phyloP scores from a whole-genome alignment of 495 filamentous ascomycete genomes.

The Tuber indicum region DNA sequence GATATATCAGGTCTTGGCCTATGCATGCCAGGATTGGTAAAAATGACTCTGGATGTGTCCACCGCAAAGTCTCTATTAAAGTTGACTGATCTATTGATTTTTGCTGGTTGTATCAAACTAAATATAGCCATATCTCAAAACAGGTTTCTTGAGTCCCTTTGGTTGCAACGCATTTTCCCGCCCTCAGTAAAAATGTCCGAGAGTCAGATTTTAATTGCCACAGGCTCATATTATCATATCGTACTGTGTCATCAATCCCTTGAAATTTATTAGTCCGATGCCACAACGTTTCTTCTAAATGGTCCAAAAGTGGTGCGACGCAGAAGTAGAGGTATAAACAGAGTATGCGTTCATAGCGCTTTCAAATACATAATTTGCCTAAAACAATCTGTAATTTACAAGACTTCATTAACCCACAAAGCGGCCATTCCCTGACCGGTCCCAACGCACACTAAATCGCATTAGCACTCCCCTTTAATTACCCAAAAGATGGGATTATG shows the following conservation, averaged over 20 bases:
- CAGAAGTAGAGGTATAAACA: not conserved
- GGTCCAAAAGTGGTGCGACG: not conserved
- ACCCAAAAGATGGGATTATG: not conserved
- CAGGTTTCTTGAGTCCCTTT: too few species aligned
- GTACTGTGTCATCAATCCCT: not conserved
- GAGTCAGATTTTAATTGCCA: too few species aligned
- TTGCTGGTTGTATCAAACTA: too few species aligned
- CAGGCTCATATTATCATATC: too few species aligned
- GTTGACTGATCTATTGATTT: too few species aligned
- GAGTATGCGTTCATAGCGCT: not conserved
- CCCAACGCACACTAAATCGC: slow-evolving; percentile 54
- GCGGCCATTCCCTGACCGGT: slow-evolving; percentile 73
- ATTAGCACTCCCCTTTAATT: not conserved
- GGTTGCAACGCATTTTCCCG: too few species aligned
- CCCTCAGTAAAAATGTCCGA: too few species aligned
- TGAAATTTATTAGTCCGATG: not conserved
- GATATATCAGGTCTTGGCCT: too few species aligned
- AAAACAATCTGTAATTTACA: slow-evolving; percentile 21
- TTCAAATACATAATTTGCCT: not conserved
- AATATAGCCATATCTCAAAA: too few species aligned
- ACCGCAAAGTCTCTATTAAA: too few species aligned
- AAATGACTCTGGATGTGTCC: too few species aligned
- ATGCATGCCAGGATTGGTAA: too few species aligned
- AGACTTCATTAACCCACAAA: slow-evolving; percentile 63
- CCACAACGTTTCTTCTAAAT: not conserved